Conservation (phyloP, 1,284 basidiomycete genomes). For the Tranzscheliella williamsii region DNA sequence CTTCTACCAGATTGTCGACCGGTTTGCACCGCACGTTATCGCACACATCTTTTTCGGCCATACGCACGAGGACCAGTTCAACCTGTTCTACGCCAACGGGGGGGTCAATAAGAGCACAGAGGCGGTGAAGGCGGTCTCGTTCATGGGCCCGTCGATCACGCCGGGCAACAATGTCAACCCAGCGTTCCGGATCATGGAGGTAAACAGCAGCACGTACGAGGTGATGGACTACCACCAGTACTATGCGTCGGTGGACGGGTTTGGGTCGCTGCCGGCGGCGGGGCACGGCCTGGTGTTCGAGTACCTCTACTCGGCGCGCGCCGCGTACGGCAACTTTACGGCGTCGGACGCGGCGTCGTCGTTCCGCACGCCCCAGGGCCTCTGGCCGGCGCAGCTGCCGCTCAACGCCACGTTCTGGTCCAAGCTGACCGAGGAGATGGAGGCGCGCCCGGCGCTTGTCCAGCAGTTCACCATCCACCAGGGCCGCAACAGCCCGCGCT, state of each 20-base stretch:
- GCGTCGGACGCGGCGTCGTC: slow-evolving; percentile 16
- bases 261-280: slow-evolving; percentile 64
- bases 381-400: slow-evolving; percentile 71
- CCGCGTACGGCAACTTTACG: slow-evolving; percentile 69
- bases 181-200: slow-evolving; percentile 77
- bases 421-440: slow-evolving; percentile 75
- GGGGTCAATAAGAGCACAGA: slow-evolving; percentile 18
- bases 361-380: background rate
- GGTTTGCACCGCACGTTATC: slow-evolving; percentile 76
- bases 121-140: slow-evolving; percentile 61
- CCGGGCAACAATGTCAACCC: slow-evolving; percentile 76
- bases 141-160: slow-evolving; percentile 72
- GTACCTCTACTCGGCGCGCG: slow-evolving; percentile 74
- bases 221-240: slow-evolving; percentile 56
- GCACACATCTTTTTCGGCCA: slow-evolving; percentile 80
- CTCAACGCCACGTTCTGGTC: slow-evolving; percentile 85
- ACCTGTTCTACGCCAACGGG: slow-evolving; percentile 78
- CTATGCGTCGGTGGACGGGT: slow-evolving; percentile 45
- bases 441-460: slow-evolving; percentile 68
- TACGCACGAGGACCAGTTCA: slow-evolving; percentile 77
- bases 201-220: slow-evolving; percentile 68
- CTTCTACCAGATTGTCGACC: slow-evolving; percentile 69
- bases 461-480: slow-evolving; percentile 73
- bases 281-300: slow-evolving; percentile 70
- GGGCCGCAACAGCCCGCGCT: slow-evolving; percentile 69